A percentile compares a stretch with the other conserved stretches of the same genome.
Evolutionary conservation across 192 early-diverging fungal genomes (phyloP).

Genomic region (Chytriomyces sp.): DNA sequence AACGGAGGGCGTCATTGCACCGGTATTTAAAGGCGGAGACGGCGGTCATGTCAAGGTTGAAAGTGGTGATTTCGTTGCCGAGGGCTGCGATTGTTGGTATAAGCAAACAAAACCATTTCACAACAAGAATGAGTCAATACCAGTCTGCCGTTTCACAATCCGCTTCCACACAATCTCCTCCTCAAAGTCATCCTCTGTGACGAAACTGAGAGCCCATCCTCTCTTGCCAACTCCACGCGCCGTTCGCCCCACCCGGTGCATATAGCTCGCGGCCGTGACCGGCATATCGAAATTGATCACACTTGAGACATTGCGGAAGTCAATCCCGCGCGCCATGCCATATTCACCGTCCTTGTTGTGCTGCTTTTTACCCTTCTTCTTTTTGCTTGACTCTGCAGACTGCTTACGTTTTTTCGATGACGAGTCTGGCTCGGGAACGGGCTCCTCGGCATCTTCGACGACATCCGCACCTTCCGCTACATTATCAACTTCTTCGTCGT

Average conservation of each 20-base stretch:
- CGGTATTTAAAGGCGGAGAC: conserved; percentile 94
- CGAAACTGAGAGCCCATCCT: conserved; percentile 88
- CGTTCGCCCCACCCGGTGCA: conserved; percentile 93
- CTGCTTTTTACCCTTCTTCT: conserved; percentile 33
- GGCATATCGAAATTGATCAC: conserved; percentile 99
- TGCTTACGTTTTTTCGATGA: conserved; percentile 42
- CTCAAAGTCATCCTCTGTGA: conserved; percentile 58
- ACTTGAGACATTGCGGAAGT: conserved; percentile 88
- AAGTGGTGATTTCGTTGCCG: conserved; percentile 66
- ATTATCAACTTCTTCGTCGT: not conserved
- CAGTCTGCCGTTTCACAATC: conserved; percentile 71
- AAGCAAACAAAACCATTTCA: not conserved
- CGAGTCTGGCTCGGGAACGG: conserved; percentile 35
- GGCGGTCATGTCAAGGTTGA: conserved; percentile 85
- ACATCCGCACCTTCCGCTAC: conserved; percentile 19
- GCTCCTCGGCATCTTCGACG: conserved; percentile 15
- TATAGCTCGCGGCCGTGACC: conserved; percentile 77
- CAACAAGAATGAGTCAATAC: conserved; percentile 27
- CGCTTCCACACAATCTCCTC: conserved; percentile 76
- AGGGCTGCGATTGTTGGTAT: conserved; percentile 18
- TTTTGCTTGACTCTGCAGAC: conserved; percentile 24
- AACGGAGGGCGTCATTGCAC: conserved; percentile 78
- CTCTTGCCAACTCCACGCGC: conserved; percentile 83
- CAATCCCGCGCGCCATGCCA: conserved; percentile 94
- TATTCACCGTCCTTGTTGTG: conserved; percentile 78